phyloP scores from a whole-genome alignment of 2,329 filamentous ascomycete species.

The Alternaria burnsii region DNA sequence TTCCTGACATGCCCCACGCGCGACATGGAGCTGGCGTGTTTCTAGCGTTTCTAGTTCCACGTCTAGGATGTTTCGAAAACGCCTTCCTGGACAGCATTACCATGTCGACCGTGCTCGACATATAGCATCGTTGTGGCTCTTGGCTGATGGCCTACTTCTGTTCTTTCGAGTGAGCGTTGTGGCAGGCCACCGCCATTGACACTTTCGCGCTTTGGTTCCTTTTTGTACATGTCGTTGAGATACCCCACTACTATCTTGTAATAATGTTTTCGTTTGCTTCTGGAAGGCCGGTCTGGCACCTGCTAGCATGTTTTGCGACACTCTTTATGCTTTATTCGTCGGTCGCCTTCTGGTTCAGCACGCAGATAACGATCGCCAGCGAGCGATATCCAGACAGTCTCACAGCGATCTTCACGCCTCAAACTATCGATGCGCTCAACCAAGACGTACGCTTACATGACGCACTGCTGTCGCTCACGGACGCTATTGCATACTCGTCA shows the following conservation, averaged over 20 bases:
- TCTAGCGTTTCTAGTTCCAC: conserved; percentile 24
- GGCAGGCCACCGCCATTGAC: conserved; percentile 17
- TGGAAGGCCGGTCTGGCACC: conserved; percentile 36
- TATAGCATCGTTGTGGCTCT: conserved; percentile 19
- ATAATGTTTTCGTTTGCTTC: conserved; percentile 41
- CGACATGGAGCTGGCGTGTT: conserved; percentile 12
- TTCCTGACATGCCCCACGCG: conserved; percentile 2
- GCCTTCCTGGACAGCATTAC: conserved; percentile 5
- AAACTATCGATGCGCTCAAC: conserved; percentile 36
- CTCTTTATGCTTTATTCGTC: conserved; percentile 29
- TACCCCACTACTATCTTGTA: conserved; percentile 20
- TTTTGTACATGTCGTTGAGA: conserved; percentile 15
- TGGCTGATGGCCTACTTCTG: conserved; percentile 5
- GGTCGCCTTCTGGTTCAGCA: conserved; percentile 25
- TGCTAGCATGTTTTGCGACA: conserved; percentile 24
- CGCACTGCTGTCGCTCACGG: conserved; percentile 33
- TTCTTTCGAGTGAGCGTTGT: conserved; percentile 10
- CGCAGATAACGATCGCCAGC: conserved; percentile 8
- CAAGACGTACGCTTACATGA: conserved; percentile 32
- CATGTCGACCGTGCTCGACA: conserved; percentile 10
- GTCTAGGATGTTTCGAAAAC: conserved; percentile 38
- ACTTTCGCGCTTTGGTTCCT: conserved; percentile 4
- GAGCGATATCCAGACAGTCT: conserved; percentile 14
- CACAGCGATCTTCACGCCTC: conserved; percentile 25
- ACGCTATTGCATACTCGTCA: conserved; percentile 32